Evolutionary conservation across 441 rosid species (phyloP).

Genomic region (Biscutella auriculata): DNA sequence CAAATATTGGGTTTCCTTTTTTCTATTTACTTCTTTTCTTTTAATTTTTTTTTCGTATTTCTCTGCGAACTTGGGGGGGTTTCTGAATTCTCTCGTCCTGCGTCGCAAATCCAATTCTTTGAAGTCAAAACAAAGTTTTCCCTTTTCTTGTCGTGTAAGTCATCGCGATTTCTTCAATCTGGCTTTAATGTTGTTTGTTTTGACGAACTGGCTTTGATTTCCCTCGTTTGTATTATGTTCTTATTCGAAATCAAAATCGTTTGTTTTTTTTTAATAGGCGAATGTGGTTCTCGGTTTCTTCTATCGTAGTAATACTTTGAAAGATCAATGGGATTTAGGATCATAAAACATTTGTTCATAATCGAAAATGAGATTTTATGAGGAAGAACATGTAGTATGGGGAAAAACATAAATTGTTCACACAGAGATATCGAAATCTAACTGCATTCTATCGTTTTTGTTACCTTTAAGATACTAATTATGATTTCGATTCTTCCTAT

Average conservation of each 20-base stretch:
- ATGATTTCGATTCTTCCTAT: background rate
- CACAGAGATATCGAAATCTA: constrained; percentile 5
- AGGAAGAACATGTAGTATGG: background rate
- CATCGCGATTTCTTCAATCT: constrained; percentile 4
- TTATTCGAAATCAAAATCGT: too few species aligned
- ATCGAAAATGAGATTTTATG: too few species aligned
- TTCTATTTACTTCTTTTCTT: background rate
- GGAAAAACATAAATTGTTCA: too few species aligned
- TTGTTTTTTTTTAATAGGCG: too few species aligned
- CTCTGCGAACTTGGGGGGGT: constrained; percentile 22
- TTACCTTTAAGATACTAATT: background rate
- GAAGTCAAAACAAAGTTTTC: constrained; percentile 21
- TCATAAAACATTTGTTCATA: too few species aligned
- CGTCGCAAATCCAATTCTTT: constrained; percentile 1
- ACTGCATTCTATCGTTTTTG: background rate
- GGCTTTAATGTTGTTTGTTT: background rate
- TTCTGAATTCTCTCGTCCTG: constrained; percentile 7
- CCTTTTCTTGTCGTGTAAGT: constrained; percentile 17
- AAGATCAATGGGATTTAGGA: background rate
- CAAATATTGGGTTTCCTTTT: too few species aligned
- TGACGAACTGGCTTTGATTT: background rate
- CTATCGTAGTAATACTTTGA: background rate
- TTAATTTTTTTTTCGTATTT: background rate
- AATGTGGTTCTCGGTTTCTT: too few species aligned
- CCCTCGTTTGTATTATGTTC: background rate